Conservation (phyloP, 257 asterid species). For the Euphrasia confusa region DNA sequence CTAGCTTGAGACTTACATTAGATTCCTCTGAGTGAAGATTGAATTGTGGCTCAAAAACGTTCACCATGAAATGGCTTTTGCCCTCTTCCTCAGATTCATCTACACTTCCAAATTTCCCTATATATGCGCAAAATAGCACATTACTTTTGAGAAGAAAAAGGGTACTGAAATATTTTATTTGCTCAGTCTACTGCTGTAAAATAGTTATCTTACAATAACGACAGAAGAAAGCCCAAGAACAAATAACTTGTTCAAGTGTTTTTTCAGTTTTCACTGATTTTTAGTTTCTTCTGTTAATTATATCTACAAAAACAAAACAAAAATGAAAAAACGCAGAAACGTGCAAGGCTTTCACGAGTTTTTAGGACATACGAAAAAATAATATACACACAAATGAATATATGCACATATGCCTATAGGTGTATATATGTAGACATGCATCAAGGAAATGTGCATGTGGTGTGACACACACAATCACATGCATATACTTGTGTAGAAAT, state of each 20-base stretch:
- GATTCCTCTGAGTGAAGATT: conserved; percentile 99
- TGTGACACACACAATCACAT: neutral
- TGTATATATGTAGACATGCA: neutral
- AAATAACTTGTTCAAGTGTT: neutral
- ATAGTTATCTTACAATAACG: neutral
- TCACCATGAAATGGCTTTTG: conserved; percentile 96
- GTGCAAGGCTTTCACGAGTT: neutral
- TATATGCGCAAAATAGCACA: conserved; percentile 23
- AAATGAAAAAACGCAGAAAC: conserved; percentile 7
- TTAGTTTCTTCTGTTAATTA: too few species aligned
- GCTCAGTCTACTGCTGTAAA: conserved; percentile 1
- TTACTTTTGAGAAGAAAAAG: conserved; percentile 19
- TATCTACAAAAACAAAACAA: neutral
- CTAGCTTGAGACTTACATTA: conserved; percentile 58
- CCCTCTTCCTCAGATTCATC: conserved; percentile 90
- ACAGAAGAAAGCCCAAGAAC: neutral
- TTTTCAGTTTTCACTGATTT: too few species aligned
- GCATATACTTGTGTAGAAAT: conserved; percentile 9
- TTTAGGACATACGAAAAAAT: neutral
- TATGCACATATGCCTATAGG: conserved; percentile 5
- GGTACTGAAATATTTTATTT: conserved; percentile 18
- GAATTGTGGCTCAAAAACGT: conserved; percentile 97
- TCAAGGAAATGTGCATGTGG: neutral
- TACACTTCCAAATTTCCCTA: conserved; percentile 51
- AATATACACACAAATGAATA: neutral